Evolutionary conservation across 345 rosid genomes (phyloP).

Genomic region (Reutealis trisperma): DNA sequence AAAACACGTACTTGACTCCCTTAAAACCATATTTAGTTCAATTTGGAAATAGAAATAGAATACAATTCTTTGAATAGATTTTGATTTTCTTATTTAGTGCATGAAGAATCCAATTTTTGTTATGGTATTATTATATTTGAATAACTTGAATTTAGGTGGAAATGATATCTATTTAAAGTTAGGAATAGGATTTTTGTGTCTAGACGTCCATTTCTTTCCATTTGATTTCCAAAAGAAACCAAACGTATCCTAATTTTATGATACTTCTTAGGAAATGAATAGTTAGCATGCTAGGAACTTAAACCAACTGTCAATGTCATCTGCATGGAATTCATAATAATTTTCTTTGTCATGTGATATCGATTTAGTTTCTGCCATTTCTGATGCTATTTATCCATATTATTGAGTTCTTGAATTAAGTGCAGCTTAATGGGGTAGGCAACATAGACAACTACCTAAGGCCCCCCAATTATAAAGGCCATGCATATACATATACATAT

Average conservation of each 20-base stretch:
- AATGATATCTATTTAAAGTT: neutral
- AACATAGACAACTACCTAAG: no score
- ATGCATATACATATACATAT: no score
- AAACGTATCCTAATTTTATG: neutral
- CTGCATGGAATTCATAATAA: neutral
- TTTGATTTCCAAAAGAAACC: neutral
- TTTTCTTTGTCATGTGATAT: no score
- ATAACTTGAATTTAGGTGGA: neutral
- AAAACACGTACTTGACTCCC: no score
- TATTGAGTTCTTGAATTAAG: neutral
- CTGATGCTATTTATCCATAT: no score
- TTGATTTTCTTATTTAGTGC: neutral
- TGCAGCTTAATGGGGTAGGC: no score
- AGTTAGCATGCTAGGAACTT: no score
- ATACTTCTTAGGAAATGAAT: no score
- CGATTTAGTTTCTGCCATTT: no score
- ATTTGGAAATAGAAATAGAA: neutral
- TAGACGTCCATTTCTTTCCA: no score
- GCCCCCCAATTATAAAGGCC: no score
- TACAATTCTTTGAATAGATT: neutral
- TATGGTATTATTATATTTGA: neutral
- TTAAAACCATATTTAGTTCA: neutral
- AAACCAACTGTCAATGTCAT: neutral
- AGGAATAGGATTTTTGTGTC: neutral
- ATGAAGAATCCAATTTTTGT: neutral